Percentiles rank a stretch among this genome's conserved stretches.
These are phyloP conservation scores for Arthrinium puccinioides DNA, from an alignment of 2,329 filamentous ascomycete species.

Conservation along the genomic window DNA sequence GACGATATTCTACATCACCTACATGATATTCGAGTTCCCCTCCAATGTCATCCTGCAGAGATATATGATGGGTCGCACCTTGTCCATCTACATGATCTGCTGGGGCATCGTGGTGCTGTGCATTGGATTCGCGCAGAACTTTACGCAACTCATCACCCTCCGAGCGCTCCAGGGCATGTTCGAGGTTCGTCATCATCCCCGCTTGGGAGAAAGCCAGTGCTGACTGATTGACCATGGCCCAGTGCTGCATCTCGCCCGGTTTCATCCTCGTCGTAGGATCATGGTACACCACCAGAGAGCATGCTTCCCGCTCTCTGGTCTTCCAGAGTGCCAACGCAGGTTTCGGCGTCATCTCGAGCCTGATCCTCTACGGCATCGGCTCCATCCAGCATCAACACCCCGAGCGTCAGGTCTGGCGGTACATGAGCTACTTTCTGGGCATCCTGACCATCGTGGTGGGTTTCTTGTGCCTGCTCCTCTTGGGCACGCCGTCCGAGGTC, in stretches of 20 bases:
- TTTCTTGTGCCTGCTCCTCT: slow-evolving; percentile 23
- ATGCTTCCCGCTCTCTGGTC: slow-evolving; percentile 25
- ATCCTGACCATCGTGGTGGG: slow-evolving; percentile 25
- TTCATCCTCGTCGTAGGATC: slow-evolving; percentile 29
- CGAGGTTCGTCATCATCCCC: slow-evolving; percentile 19
- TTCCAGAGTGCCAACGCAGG: slow-evolving; percentile 30
- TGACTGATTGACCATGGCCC: neutral
- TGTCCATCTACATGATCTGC: slow-evolving; percentile 24
- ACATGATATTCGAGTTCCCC: slow-evolving; percentile 23
- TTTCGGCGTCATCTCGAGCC: slow-evolving; percentile 25
- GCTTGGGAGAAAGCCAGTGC: too few species aligned
- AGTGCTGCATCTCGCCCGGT: slow-evolving; percentile 29
- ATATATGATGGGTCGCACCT: slow-evolving; percentile 21
- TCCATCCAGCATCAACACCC: slow-evolving; percentile 17
- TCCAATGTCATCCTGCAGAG: slow-evolving; percentile 23
- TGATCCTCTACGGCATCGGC: slow-evolving; percentile 30
- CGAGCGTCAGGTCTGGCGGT: slow-evolving; percentile 27
- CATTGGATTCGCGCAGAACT: slow-evolving; percentile 29
- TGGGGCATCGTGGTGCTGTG: slow-evolving; percentile 28
- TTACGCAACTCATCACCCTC: slow-evolving; percentile 25
- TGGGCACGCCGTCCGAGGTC: slow-evolving; percentile 30
- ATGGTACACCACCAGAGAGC: slow-evolving; percentile 31
- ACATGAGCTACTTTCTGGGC: slow-evolving; percentile 30
- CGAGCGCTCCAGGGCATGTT: slow-evolving; percentile 29
- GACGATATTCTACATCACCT: slow-evolving; percentile 24